Base-by-base conservation (phyloP, 2,329 filamentous ascomycete genomes). In the Mycosphaerelloides madeirae region DNA sequence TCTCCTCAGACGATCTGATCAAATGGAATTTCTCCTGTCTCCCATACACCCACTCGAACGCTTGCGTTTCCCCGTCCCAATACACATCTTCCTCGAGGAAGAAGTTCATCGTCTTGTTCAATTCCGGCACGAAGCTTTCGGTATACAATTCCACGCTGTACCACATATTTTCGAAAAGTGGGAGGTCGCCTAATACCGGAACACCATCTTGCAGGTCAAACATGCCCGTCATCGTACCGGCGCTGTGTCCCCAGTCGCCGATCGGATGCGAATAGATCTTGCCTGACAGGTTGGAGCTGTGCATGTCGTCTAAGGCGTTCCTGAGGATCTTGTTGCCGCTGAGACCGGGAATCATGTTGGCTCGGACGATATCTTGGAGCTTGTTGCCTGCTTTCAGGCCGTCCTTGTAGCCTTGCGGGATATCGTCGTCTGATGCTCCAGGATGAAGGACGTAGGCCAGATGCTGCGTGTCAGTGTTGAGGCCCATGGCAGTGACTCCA, bases 381-480 rank as follows among this genome's bases (percentile, higher is more conserved):
- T 33, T 40, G 28, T 55, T 55, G 18, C 34, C 50, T 43, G 45
- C 48, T 11, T 40, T 31, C 1, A 55, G 31, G 5, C 53, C 53
- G 1, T 48, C 37, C 8, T 41, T 20, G 29, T 54, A 37, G 12
- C 49, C 42, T 28, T 38, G 16, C 4, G 53, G 50, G 20, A 55
- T 47, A 6, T 52, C 44, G 0, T 31, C 15, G 13, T 48, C 43
- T 7, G 40, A 43, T 3, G 40, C 31, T 9, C 46, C 44, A 1
- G 51, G 46, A 1, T 31, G 46, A 6, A 52, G 46, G 7, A 54
- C 51, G 34, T 55, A 55, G 2, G 50, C 50, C 6, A 55, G 48
- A 29, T 53, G 53, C 41, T 55, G 53, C 2, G 50, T 55, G 15
- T 53, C 53, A 3, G 53, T 55, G 16, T 55, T 55, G 13, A 53